Conservation (phyloP, 305 asterid genomes). For the Solanum hybrid region DNA sequence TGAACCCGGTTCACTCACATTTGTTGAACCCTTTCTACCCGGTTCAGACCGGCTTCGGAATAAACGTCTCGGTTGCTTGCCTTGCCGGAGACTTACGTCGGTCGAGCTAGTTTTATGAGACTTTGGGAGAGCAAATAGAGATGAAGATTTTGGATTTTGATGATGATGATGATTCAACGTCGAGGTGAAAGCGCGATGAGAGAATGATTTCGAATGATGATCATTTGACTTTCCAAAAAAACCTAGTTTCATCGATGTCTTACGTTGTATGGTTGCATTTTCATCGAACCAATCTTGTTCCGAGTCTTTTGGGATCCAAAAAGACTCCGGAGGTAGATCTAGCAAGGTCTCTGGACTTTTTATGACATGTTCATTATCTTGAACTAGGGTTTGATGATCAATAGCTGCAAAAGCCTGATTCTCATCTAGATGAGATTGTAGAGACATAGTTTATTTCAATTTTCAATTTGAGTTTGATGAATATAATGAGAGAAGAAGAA, state of each 20-base stretch:
- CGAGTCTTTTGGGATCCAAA: conserved; percentile 31
- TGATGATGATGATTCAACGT: not conserved
- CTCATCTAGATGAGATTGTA: not conserved
- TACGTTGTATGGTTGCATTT: conserved; percentile 50
- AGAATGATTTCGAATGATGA: conserved; percentile 16
- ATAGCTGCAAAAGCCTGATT: not conserved
- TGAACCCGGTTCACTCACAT: conserved; percentile 42
- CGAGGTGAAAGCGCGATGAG: conserved; percentile 15
- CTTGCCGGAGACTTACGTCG: conserved; percentile 10
- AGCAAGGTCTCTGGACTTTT: conserved; percentile 9
- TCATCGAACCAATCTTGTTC: conserved; percentile 48
- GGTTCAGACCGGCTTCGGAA: conserved; percentile 52
- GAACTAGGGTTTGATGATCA: not conserved
- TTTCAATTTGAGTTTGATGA: not conserved
- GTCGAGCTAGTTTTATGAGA: conserved; percentile 16
- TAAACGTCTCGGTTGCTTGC: conserved; percentile 9
- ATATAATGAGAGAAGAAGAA: not conserved
- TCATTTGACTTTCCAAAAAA: conserved; percentile 5
- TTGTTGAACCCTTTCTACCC: conserved; percentile 15
- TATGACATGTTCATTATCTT: not conserved
- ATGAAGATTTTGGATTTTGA: conserved; percentile 4
- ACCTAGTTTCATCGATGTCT: conserved; percentile 35
- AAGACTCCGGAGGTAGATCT: conserved; percentile 58
- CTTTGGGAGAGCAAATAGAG: conserved; percentile 30
- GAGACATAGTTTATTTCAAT: not conserved